Percentiles rank a stretch among this genome's conserved stretches.
Evolutionary conservation across 148 eudicot species (phyloP).

Genomic region (Diospyros kaki): DNA sequence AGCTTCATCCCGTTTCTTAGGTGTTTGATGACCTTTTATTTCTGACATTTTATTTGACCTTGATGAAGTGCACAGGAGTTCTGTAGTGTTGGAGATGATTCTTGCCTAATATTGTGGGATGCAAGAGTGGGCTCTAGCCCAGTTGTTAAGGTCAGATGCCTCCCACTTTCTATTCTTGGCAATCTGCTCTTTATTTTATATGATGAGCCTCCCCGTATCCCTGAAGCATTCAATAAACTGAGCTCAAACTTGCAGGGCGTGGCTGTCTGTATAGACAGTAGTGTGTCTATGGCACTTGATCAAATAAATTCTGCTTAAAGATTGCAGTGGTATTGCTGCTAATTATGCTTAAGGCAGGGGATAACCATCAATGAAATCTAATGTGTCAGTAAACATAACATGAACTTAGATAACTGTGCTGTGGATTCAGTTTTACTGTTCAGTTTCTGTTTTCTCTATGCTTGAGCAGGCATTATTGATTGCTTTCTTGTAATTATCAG

Average conservation of each 20-base stretch:
- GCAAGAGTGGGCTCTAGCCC: constrained; percentile 73
- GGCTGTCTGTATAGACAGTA: not conserved
- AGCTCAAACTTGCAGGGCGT: not conserved
- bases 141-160: constrained; percentile 57
- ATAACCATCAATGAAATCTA: not conserved
- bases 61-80: constrained; percentile 89
- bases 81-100: constrained; percentile 98
- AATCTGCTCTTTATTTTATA: not conserved
- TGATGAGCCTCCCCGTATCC: not conserved
- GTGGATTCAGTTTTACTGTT: not conserved
- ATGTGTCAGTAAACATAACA: not conserved
- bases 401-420: not conserved
- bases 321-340: not conserved
- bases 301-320: not conserved
- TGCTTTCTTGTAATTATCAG: not conserved
- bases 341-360: not conserved
- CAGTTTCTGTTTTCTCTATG: not conserved
- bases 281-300: not conserved
- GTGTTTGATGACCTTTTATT: not conserved
- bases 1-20: constrained; percentile 6
- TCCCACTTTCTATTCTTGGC: not conserved
- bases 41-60: constrained; percentile 17
- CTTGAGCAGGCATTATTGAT: not conserved
- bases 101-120: constrained; percentile 95
- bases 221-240: not conserved